Conservation (phyloP, 2,329 filamentous ascomycete genomes). For the Periconia sp. region DNA sequence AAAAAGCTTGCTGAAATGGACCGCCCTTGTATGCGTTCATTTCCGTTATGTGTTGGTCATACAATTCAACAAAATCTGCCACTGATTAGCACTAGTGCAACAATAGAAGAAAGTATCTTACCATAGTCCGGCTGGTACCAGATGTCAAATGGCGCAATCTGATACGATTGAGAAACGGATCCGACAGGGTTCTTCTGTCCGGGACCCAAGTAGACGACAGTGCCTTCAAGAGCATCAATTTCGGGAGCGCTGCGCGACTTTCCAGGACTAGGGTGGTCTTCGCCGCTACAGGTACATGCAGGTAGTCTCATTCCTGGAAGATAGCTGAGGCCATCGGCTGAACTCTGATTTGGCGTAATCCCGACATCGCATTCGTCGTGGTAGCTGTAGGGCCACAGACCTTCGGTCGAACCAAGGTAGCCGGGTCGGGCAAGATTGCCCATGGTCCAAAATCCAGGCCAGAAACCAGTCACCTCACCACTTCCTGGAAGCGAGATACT, state of each 20-base stretch:
- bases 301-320: slow-evolving; percentile 74
- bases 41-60: slow-evolving; percentile 61
- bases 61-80: slow-evolving; percentile 67
- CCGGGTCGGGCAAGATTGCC: slow-evolving; percentile 74
- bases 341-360: slow-evolving; percentile 75
- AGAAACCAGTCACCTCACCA: slow-evolving; percentile 72
- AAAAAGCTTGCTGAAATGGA: slow-evolving; percentile 62
- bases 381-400: slow-evolving; percentile 78
- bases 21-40: slow-evolving; percentile 63
- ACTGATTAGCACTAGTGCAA: slow-evolving; percentile 17
- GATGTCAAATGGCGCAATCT: slow-evolving; percentile 73
- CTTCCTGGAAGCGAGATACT: slow-evolving; percentile 72
- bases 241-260: slow-evolving; percentile 71
- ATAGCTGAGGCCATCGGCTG: slow-evolving; percentile 68
- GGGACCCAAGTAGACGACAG: slow-evolving; percentile 59
- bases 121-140: slow-evolving; percentile 68
- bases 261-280: slow-evolving; percentile 71
- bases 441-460: slow-evolving; percentile 80
- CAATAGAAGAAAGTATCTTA: slow-evolving; percentile 20
- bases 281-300: slow-evolving; percentile 68
- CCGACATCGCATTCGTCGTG: slow-evolving; percentile 71
- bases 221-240: slow-evolving; percentile 76
- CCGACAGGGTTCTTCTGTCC: slow-evolving; percentile 61
- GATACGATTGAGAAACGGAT: slow-evolving; percentile 69
- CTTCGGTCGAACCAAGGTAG: slow-evolving; percentile 72